Evolutionary conservation across 768 basidiomycete genomes (phyloP).

Genomic region (Tricholoma matsutake): DNA sequence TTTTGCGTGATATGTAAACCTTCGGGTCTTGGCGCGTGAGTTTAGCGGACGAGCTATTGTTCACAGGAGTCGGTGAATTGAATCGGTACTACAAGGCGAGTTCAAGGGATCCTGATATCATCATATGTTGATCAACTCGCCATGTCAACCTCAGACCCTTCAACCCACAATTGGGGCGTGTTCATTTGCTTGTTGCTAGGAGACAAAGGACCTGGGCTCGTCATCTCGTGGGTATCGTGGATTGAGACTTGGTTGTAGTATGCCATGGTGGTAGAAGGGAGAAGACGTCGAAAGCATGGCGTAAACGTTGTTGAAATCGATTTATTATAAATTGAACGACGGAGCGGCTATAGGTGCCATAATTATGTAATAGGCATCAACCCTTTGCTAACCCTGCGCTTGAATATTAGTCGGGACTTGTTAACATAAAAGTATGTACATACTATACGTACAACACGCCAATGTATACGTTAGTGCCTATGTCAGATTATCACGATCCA

Average conservation of each 20-base stretch:
- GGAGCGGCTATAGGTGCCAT: too few relatives aligned
- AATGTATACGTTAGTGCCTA: background rate
- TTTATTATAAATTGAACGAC: background rate
- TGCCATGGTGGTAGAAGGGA: slow-evolving; percentile 1
- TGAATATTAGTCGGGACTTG: too few relatives aligned
- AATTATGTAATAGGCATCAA: too few relatives aligned
- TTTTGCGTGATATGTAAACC: slow-evolving; percentile 4
- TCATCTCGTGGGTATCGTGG: slow-evolving; percentile 4
- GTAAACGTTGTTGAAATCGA: background rate
- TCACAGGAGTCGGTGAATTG: slow-evolving; percentile 4
- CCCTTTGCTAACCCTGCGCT: too few relatives aligned
- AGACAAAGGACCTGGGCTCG: background rate
- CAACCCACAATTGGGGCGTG: background rate
- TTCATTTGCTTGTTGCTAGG: background rate
- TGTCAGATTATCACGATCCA: slow-evolving; percentile 50
- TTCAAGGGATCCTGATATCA: background rate
- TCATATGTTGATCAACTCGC: background rate
- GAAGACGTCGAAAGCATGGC: background rate
- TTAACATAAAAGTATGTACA: too few relatives aligned
- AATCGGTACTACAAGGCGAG: slow-evolving; percentile 2
- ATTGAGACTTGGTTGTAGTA: slow-evolving; percentile 1
- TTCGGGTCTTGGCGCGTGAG: background rate
- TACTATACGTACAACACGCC: background rate
- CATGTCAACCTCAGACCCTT: background rate
- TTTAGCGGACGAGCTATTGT: background rate